phyloP scores from a whole-genome alignment of 352 stramenopile genomes.

The Phytophthora crassamura region DNA sequence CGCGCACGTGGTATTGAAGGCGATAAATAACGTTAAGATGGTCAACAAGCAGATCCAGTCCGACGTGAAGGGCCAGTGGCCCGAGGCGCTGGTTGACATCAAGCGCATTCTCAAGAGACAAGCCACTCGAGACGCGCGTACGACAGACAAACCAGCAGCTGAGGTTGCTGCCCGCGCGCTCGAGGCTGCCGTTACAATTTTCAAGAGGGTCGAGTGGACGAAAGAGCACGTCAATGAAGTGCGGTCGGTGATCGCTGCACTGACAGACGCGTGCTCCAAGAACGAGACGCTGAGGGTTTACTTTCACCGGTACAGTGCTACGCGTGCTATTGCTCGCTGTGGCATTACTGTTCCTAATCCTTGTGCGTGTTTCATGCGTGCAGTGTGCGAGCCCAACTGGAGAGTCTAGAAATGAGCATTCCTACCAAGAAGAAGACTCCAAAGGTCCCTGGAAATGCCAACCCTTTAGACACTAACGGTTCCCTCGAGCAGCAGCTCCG shows the following conservation, averaged over 20 bases:
- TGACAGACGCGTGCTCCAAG: conserved; percentile 35
- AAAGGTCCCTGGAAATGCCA: not conserved
- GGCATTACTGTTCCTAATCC: conserved; percentile 6
- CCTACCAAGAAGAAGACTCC: not conserved
- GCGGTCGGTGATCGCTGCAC: conserved; percentile 11
- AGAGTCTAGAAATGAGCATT: conserved; percentile 32
- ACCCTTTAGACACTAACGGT: not conserved
- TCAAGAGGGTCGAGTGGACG: conserved; percentile 22
- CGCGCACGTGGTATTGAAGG: conserved; percentile 16
- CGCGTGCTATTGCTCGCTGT: not conserved
- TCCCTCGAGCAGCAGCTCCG: conserved; percentile 8
- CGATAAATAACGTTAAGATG: conserved; percentile 14
- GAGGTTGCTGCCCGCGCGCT: conserved; percentile 29
- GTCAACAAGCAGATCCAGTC: conserved; percentile 15
- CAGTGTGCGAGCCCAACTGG: conserved; percentile 30
- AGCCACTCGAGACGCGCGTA: conserved; percentile 1
- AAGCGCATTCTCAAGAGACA: conserved; percentile 29
- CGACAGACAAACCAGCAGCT: conserved; percentile 20
- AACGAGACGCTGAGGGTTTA: conserved; percentile 26
- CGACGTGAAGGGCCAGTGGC: conserved; percentile 17
- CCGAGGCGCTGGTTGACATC: conserved; percentile 9
- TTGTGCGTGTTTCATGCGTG: conserved; percentile 1
- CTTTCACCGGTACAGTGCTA: conserved; percentile 30
- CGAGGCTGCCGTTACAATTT: conserved; percentile 13
- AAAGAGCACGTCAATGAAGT: conserved; percentile 20